A percentile compares a stretch with the other conserved stretches of the same genome.
These are phyloP conservation scores for Beauveria asiatica DNA, from an alignment of 2,329 filamentous ascomycete genomes.

Conservation along the genomic window DNA sequence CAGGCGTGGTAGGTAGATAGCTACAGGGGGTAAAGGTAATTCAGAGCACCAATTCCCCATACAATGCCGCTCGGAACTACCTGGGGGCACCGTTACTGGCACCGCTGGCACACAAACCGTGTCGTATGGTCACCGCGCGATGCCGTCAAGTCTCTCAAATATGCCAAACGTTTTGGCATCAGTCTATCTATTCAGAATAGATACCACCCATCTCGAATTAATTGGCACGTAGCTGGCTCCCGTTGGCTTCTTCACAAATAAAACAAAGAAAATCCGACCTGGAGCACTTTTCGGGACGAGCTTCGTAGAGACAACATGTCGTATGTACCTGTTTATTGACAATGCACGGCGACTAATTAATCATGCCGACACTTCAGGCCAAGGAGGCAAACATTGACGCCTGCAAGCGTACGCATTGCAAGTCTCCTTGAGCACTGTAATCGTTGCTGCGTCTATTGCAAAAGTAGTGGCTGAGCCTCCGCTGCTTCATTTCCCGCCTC, in stretches of 20 bases:
- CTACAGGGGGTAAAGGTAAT: no score
- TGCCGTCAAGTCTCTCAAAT: constrained; percentile 10
- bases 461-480: neutral
- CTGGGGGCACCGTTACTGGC: no score
- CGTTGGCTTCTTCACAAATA: constrained; percentile 3
- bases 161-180: constrained; percentile 2
- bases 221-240: constrained; percentile 14
- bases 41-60: no score
- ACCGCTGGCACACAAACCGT: no score
- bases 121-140: constrained; percentile 9
- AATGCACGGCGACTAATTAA: neutral
- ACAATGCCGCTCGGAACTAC: no score
- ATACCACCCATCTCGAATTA: constrained; percentile 3
- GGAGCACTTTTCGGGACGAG: constrained; percentile 11
- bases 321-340: constrained; percentile 13
- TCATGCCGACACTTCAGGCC: constrained; percentile 9
- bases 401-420: neutral
- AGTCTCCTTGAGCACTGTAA: neutral
- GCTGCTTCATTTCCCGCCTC: neutral
- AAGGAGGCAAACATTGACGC: neutral
- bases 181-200: constrained; percentile 10
- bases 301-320: constrained; percentile 10
- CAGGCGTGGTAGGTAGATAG: neutral
- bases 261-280: neutral
- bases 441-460: neutral